Base-by-base conservation (phyloP, 2,329 filamentous ascomycete species). In the Hymenoscyphus repandus region DNA sequence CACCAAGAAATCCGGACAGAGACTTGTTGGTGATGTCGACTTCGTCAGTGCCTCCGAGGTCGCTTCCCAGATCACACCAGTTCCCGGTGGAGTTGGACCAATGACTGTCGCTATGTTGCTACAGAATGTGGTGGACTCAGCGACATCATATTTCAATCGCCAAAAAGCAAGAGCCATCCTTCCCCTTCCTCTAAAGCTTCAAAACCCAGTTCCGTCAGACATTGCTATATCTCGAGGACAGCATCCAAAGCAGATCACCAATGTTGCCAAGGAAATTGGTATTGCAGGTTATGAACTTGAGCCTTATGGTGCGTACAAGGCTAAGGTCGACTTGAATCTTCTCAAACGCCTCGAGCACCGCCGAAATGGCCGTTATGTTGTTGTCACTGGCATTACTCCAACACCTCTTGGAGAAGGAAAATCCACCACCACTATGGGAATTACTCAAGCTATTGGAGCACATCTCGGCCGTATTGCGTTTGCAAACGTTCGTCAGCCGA, bases 61-160 rank as follows among this genome's bases (percentile, higher is more conserved):
- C 38, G 93, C 91, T 17, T 96, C 91, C 2, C 81, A 88, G 64
- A 96, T 99, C 65, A 99, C 93, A 2, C 93, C 93, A 1, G 93
- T 99, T 2, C 93, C 93, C 1, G 93, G 93, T 51, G 93, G 93
- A 69, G 93, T 99, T 52, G 93, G 93, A 0, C 93, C 93, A 45
- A 99, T 99, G 93, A 99, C 93, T 2, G 91, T 99, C 57, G 93
- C 93, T 53, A 99, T 99, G 93, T 77, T 99, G 43, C 75, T 99
- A 62, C 88, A 95, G 70, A 99, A 99, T 66, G 91, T 97, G 7
- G 86, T 97, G 49, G 86, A 92, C 61, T 85, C 92, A 32, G 86
- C 93, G 33, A 86, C 84, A 44, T 74, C 80, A 51, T 91, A 89
- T 65, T 93, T 93, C 58, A 88, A 93, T 57, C 80, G 81, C 54